Base-by-base conservation (phyloP, 768 basidiomycete species). In the Rhizopogon sp. region DNA sequence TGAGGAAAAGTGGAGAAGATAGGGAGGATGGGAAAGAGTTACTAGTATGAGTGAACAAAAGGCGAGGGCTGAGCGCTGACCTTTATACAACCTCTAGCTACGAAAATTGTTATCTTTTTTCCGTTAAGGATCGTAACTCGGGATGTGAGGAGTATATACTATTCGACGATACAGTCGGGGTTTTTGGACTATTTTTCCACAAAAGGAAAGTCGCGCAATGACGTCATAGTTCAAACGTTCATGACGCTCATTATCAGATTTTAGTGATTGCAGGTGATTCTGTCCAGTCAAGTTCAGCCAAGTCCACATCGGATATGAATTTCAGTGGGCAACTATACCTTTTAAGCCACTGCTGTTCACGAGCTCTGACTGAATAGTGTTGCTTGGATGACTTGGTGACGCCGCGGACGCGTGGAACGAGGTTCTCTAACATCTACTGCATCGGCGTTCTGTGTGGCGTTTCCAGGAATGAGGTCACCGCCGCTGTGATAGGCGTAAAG, bases 151-250 rank as follows among this genome's bases (percentile, higher is more conserved):
- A 50, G 54, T 64, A 66, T 65, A 64, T 58, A 37, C 35, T 37
- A 58, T 70, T 55, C 43, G 66, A 62, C 28, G 55, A 59, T 58
- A 59, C 37, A 11, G 50, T 35, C 35, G 6, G 41, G 56, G 54
- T 57, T 57, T 45, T 58, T 22, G 16, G 46, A 41, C 29, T 29
- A 35, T 50, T 57, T 53, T 45, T 56, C 69, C 56, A 8, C 43
- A 43, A 66, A 68, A 68, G 69, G 69, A 65, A 71, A 58, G 59
- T 62, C 33, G 43, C 31, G 50, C 40, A 56, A 45, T 63, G 69
- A 71, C 69, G 65, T 69, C 68, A 69, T 53, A 10, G 22, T 25
- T n/a, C n/a, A n/a, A n/a, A n/a, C n/a, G n/a, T n/a, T n/a, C 10
- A 45, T 58, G 57, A 54, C 43, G 47, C 42, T 28, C 22, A 47